Conservation (phyloP, 2,329 filamentous ascomycete genomes). For the Colletotrichum kahawae region DNA sequence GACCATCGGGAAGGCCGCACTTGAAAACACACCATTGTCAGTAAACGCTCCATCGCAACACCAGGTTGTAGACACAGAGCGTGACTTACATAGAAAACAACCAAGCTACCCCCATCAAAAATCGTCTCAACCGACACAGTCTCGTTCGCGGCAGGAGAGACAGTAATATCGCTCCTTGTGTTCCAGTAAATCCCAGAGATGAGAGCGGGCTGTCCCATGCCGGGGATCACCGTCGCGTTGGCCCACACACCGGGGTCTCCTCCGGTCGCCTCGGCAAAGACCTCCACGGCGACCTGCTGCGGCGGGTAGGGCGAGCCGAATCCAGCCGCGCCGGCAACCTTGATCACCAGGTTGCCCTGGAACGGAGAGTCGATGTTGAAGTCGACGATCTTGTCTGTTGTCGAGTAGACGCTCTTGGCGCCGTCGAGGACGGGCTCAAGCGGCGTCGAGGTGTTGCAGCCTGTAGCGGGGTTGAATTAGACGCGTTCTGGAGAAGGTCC, state of each 20-base stretch:
- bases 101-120: neutral
- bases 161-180: neutral
- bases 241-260: neutral
- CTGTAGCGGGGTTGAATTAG: neutral
- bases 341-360: neutral
- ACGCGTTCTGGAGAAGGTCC: neutral
- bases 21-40: neutral
- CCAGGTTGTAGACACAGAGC: accelerated
- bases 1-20: neutral
- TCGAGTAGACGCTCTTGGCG: neutral
- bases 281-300: neutral
- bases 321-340: neutral
- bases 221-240: neutral
- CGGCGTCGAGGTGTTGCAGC: neutral
- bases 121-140: neutral
- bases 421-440: neutral
- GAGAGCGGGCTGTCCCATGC: neutral
- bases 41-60: neutral
- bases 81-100: neutral
- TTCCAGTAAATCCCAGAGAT: neutral
- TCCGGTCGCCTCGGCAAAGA: neutral
- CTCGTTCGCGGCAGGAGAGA: neutral
- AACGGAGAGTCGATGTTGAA: neutral
- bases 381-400: neutral
- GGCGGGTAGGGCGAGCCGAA: neutral